phyloP scores from a whole-genome alignment of 441 rosid species.

The Jatropha multifida region DNA sequence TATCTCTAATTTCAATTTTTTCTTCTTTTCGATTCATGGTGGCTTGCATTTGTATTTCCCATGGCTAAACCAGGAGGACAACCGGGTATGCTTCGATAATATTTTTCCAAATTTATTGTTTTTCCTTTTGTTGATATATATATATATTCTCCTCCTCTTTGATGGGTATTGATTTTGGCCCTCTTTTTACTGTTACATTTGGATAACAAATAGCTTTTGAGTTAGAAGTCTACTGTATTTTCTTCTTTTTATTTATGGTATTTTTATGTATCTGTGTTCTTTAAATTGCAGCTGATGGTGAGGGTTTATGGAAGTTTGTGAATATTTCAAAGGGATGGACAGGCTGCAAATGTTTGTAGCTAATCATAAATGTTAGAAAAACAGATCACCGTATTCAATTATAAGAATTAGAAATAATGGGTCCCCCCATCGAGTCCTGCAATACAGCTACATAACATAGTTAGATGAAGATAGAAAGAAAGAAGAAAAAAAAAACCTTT shows the following conservation, averaged over 20 bases:
- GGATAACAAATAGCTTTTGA: not conserved
- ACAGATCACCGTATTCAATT: too few relatives aligned
- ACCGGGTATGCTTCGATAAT: constrained; percentile 25
- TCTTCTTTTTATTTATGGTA: not conserved
- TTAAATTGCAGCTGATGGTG: not conserved
- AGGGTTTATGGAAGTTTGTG: not conserved
- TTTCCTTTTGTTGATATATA: not conserved
- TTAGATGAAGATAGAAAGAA: not conserved
- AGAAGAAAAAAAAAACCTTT: not conserved
- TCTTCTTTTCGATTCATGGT: constrained; percentile 16
- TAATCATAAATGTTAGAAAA: not conserved
- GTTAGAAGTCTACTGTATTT: not conserved
- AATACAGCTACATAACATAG: not conserved
- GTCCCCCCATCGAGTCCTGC: not conserved
- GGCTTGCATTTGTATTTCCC: constrained; percentile 20
- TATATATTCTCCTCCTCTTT: not conserved
- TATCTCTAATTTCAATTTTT: constrained; percentile 17
- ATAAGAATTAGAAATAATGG: not conserved
- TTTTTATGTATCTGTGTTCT: not conserved
- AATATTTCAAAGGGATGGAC: not conserved
- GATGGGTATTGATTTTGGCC: not conserved
- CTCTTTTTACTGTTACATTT: not conserved
- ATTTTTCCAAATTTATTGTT: not conserved
- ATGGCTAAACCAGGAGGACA: constrained; percentile 28
- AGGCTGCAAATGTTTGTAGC: not conserved